These are phyloP conservation scores for Ceratocystiopsis minuta DNA, from an alignment of 2,329 filamentous ascomycete species.

Conservation along the genomic window DNA sequence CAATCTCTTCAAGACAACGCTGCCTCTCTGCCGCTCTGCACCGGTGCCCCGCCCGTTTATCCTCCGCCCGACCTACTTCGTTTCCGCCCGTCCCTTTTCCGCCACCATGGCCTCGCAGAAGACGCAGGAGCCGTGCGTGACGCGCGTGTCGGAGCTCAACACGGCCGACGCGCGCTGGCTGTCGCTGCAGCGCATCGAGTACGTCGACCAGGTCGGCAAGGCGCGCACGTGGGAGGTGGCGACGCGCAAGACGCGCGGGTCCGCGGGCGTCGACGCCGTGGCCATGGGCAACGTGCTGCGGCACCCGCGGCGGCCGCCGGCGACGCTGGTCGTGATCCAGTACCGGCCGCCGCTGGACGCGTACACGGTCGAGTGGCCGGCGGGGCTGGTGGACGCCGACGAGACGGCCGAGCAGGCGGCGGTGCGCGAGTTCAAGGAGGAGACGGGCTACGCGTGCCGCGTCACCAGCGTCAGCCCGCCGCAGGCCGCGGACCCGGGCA, in stretches of 20 bases:
- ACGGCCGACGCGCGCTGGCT: slow-evolving; percentile 37
- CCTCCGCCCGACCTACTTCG: too few species aligned
- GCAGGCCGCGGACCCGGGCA: slow-evolving; percentile 37
- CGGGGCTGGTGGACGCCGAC: slow-evolving; percentile 31
- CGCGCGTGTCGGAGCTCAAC: slow-evolving; percentile 27
- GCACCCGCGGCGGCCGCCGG: slow-evolving; percentile 22
- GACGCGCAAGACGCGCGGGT: slow-evolving; percentile 36
- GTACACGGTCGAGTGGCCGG: slow-evolving; percentile 35
- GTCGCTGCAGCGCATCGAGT: slow-evolving; percentile 36
- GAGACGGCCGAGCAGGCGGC: slow-evolving; percentile 34
- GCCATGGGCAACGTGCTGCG: slow-evolving; percentile 43
- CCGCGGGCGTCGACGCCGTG: slow-evolving; percentile 39
- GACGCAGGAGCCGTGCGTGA: slow-evolving; percentile 27
- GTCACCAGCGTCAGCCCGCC: slow-evolving; percentile 30
- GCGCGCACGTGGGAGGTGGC: slow-evolving; percentile 42
- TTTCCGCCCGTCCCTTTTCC: too few species aligned
- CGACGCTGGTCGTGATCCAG: slow-evolving; percentile 17
- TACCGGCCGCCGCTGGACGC: slow-evolving; percentile 23
- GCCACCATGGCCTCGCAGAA: slow-evolving; percentile 18
- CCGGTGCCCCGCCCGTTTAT: too few species aligned
- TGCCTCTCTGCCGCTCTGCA: too few species aligned
- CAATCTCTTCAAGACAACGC: too few species aligned
- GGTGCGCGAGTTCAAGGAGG: slow-evolving; percentile 34
- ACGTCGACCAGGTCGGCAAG: slow-evolving; percentile 35
- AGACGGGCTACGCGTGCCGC: slow-evolving; percentile 37